Conservation (phyloP, 1,284 basidiomycete genomes). For the Trichosporon coremiiforme region DNA sequence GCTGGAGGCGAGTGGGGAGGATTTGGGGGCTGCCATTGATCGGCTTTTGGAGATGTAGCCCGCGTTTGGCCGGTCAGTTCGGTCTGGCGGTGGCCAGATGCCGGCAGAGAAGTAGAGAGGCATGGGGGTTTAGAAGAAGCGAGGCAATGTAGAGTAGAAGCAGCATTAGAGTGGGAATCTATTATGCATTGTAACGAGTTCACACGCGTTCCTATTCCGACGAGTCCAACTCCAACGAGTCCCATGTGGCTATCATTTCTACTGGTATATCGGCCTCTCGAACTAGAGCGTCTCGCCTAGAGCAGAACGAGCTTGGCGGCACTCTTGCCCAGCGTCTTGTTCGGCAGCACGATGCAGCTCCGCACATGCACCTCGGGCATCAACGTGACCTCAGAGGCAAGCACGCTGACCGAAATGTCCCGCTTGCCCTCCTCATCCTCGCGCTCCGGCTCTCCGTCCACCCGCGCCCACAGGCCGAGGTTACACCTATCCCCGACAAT, state of each 20-base stretch:
- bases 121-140: too few relatives aligned
- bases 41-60: conserved; percentile 34
- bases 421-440: conserved; percentile 53
- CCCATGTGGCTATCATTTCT: background rate
- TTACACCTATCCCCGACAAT: conserved; percentile 56
- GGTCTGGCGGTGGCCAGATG: too few relatives aligned
- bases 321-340: conserved; percentile 36
- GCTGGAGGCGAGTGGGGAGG: conserved; percentile 80
- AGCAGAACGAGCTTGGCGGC: background rate
- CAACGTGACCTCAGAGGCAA: conserved; percentile 57
- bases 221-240: too few relatives aligned
- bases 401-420: conserved; percentile 57
- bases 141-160: background rate
- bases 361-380: conserved; percentile 54
- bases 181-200: background rate
- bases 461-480: conserved; percentile 59
- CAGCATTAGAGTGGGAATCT: background rate
- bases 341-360: conserved; percentile 60
- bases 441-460: conserved; percentile 58
- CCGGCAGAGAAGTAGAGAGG: background rate
- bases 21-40: conserved; percentile 86
- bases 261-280: background rate
- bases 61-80: too few relatives aligned
- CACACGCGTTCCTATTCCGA: too few relatives aligned
- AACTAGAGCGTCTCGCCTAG: background rate